Percentiles rank a stretch among this genome's conserved stretches.
Evolutionary conservation across 2,329 filamentous ascomycete species (phyloP).

Genomic region (Ophiostoma triangulosporum): DNA sequence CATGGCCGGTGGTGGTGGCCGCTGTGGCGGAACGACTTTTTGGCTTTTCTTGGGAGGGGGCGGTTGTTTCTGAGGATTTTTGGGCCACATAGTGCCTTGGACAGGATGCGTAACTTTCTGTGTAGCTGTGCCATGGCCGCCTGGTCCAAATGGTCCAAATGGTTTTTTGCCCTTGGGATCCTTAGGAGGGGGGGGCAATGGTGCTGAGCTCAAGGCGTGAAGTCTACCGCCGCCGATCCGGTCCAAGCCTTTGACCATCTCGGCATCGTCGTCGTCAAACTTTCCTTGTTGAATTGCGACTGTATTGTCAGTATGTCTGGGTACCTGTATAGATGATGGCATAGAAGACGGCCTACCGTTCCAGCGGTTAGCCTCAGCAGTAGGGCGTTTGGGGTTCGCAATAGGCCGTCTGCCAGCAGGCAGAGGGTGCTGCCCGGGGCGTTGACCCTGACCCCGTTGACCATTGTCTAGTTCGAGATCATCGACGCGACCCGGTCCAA

Average conservation of each 20-base stretch:
- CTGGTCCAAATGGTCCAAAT: no score
- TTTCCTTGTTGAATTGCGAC: constrained; percentile 10
- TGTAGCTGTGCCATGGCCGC: not conserved
- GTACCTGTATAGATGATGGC: not conserved
- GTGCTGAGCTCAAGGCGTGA: constrained; percentile 8
- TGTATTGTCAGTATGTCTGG: not conserved
- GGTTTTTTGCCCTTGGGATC: not conserved
- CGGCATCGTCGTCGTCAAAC: constrained; percentile 15
- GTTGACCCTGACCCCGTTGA: not conserved
- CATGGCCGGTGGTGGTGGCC: not conserved
- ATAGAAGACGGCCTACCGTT: not conserved
- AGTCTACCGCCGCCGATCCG: constrained; percentile 12
- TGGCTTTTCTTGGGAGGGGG: not conserved
- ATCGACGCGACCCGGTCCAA: constrained; percentile 10
- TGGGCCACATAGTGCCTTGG: not conserved
- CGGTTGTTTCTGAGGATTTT: not conserved
- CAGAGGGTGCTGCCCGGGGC: not conserved
- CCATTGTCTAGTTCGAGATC: constrained; percentile 13
- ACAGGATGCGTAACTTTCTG: not conserved
- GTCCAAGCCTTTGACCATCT: constrained; percentile 12
- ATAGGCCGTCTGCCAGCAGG: not conserved
- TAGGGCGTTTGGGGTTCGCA: not conserved
- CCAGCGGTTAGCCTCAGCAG: constrained; percentile 6
- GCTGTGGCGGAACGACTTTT: not conserved
- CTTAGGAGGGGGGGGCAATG: not conserved